These are phyloP conservation scores for Pichia sp. DNA, from an alignment of 1,139 yeast genomes.

Conservation along the genomic window DNA sequence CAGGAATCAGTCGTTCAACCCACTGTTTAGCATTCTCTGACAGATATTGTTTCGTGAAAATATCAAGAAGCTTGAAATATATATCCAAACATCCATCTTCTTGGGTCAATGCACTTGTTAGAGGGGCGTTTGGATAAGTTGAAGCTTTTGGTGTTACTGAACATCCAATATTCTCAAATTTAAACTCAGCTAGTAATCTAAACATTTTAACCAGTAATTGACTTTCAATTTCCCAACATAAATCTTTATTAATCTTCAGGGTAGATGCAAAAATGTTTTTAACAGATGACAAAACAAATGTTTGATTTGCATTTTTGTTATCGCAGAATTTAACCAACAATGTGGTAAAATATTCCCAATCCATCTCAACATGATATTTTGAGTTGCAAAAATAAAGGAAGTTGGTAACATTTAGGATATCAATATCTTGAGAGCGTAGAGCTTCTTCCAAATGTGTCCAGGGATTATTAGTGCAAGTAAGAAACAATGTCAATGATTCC, in stretches of 20 bases:
- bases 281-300: not conserved
- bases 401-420: conserved; percentile 16
- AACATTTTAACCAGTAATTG: conserved; percentile 25
- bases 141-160: conserved; percentile 5
- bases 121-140: conserved; percentile 17
- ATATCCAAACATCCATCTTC: conserved; percentile 28
- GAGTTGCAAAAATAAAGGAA: conserved; percentile 24
- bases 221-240: conserved; percentile 27
- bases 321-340: conserved; percentile 13
- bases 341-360: conserved; percentile 24
- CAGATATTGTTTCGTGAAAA: conserved; percentile 18
- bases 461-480: conserved; percentile 18
- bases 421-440: conserved; percentile 8
- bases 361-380: conserved; percentile 17
- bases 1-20: conserved; percentile 30
- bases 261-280: conserved; percentile 17
- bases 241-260: conserved; percentile 19
- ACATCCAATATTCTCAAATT: conserved; percentile 26
- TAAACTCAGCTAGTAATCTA: conserved; percentile 22
- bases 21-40: conserved; percentile 16
- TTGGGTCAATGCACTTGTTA: conserved; percentile 6
- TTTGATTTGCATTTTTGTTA: conserved; percentile 3
- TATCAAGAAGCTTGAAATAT: conserved; percentile 26
- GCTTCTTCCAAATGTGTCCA: conserved; percentile 21
- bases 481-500: conserved; percentile 23